phyloP scores from a whole-genome alignment of 2,329 filamentous ascomycete genomes.

The Alternaria incomplexa region DNA sequence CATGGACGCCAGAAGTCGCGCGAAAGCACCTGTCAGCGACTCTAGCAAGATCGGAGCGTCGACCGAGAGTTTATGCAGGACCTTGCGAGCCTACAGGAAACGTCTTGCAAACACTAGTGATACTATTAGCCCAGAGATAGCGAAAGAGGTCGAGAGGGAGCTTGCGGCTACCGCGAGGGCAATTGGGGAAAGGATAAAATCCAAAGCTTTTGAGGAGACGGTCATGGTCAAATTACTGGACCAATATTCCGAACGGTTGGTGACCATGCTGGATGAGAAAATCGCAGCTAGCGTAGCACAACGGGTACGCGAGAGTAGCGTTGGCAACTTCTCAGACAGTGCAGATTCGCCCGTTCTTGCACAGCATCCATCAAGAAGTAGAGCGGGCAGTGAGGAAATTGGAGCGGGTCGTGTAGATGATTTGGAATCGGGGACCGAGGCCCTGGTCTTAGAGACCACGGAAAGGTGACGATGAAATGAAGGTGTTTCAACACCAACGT shows the following conservation, averaged over 20 bases:
- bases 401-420: conserved; percentile 3
- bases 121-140: conserved; percentile 52
- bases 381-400: conserved; percentile 8
- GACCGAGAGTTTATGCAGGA: conserved; percentile 65
- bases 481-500: background rate
- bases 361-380: conserved; percentile 11
- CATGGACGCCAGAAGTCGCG: conserved; percentile 57
- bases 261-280: conserved; percentile 75
- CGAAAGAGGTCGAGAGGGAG: conserved; percentile 64
- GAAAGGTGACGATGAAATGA: conserved; percentile 14
- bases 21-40: conserved; percentile 48
- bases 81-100: conserved; percentile 64
- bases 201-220: conserved; percentile 50
- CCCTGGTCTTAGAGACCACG: conserved; percentile 11
- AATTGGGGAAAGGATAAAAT: conserved; percentile 52
- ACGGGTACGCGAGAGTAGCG: conserved; percentile 43
- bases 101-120: conserved; percentile 60
- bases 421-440: conserved; percentile 9
- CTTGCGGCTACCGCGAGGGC: conserved; percentile 56
- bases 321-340: conserved; percentile 30
- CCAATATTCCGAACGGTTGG: conserved; percentile 75
- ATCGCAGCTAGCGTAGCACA: conserved; percentile 54
- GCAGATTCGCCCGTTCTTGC: conserved; percentile 17
- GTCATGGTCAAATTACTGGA: conserved; percentile 67
- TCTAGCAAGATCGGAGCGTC: conserved; percentile 44